Base-by-base conservation (phyloP, 2,329 filamentous ascomycete genomes). In the Xylariaceae sp. region DNA sequence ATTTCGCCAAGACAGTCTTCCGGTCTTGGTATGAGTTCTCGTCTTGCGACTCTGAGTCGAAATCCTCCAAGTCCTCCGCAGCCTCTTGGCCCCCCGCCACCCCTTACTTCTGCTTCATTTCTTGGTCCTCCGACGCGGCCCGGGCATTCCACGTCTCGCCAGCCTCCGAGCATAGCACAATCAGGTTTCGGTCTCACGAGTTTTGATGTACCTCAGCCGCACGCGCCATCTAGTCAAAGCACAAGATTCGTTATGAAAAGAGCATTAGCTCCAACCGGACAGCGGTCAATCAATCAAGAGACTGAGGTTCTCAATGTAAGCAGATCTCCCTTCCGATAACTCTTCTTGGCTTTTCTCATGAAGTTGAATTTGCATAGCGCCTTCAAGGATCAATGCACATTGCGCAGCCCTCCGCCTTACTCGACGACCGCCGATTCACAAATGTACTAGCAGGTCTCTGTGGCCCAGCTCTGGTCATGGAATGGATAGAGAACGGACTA, bases 401-500 rank as follows among this genome's bases (percentile, higher is more conserved):
- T 10, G 47, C 52, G 13, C 56, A 60, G 16, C 46, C 59, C 18
- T 58, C 50, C n/a, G 34, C 31, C 5, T 13, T 52, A 14, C 36
- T 52, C 10, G 31, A 50, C 14, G 40, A 38, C 10, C 51, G 40
- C 13, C 42, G 31, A 42, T 50, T 13, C 47, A 43, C 36, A 4
- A 34, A 16, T 3, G 6, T 34, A 14, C 43, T 47, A 18, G 45
- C 16, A 42, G 28, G 10, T 7, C 31, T 58, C 5, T 17, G 31
- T 2, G 59, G 58, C 0, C 51, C 56, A 1, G 46, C 46, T 1
- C 31, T 63, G 13, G n/a, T 60, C 5, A 56, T 57, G 31, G 56
- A 62, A 10, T 62, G 59, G 60, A 57, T 63, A 16, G 55, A 53
- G 2, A 58, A 60, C 16, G 58, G 59, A 10, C 46, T 58, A 4